Percentiles rank a stretch among this genome's conserved stretches.
Conservation (phyloP, 1,284 basidiomycete species). For the Cystobasidium slooffiae region DNA sequence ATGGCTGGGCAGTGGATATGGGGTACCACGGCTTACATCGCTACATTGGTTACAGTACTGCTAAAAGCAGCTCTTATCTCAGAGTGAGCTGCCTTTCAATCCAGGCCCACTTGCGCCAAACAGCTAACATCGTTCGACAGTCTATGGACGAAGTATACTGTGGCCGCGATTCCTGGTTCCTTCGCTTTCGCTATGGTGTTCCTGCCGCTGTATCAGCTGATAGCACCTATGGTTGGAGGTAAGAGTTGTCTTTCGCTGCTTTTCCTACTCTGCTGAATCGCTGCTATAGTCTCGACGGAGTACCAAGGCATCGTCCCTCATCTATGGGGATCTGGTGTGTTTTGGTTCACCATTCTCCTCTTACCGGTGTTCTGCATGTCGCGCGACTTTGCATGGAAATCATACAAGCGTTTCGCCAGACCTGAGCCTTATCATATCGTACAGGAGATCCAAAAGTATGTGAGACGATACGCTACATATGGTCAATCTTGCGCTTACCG, state of each 20-base stretch:
- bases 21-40: constrained; percentile 93
- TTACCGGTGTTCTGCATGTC: constrained; percentile 83
- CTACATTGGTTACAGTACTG: constrained; percentile 89
- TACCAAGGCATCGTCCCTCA: constrained; percentile 83
- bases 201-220: constrained; percentile 84
- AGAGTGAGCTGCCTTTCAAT: constrained; percentile 68
- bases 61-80: constrained; percentile 97
- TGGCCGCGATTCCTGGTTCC: constrained; percentile 87
- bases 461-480: constrained; percentile 35
- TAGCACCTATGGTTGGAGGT: constrained; percentile 77
- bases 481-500: background rate
- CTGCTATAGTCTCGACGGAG: constrained; percentile 71
- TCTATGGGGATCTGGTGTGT: constrained; percentile 81
- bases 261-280: background rate
- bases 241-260: background rate
- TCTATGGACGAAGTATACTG: constrained; percentile 99
- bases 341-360: constrained; percentile 88
- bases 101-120: background rate
- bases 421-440: constrained; percentile 95
- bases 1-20: constrained; percentile 91
- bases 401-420: constrained; percentile 86
- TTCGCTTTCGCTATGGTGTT: constrained; percentile 93
- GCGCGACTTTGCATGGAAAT: constrained; percentile 96
- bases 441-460: constrained; percentile 69
- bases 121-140: constrained; percentile 59